Base-by-base conservation (phyloP, 78 protist genomes). In the Trichosphaerium sp. region DNA sequence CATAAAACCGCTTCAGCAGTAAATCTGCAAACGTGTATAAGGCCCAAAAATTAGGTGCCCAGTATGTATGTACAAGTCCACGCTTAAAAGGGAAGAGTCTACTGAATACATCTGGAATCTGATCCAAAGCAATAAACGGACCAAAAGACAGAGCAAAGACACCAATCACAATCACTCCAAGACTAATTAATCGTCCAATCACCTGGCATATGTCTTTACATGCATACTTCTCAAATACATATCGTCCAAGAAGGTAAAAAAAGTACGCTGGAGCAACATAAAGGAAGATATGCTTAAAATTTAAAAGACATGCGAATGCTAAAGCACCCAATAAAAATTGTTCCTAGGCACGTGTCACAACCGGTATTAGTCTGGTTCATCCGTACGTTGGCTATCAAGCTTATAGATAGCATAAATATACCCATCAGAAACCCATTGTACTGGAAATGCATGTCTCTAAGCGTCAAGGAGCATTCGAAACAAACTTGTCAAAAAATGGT, bases 1-100 rank as follows among this genome's bases (percentile, higher is more conserved):
- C n/a, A n/a, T n/a, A n/a, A n/a, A n/a, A n/a, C n/a, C 59, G 6
- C 8, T 29, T 8, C 63, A 82, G 40, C n/a, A 81, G 42, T 4
- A 55, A 23, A 40, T 94, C 98, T 0, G 48, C 51, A 26, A 62
- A 44, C 52, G n/a, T 38, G 65, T 92, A 90, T 14, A 89, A 35
- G 21, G 93, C 83, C 96, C 96, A 94, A 10, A 71, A 32, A 60
- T 95, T 95, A 31, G 97, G 93, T 25, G 99, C 99, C 96, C 97
- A 93, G 60, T 92, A 92, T 3, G 97, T 82, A 65, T 95, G 99
- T 18, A 48, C 25, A 18, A 95, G 80, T 0, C 99, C 99, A 14
- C 99, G 76, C 29, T 77, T 75, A 47, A 95, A 91, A 11, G 99
- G 99, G 47, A 95, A 92, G 47, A 95, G 71, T 12, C 99, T 71